Conservation (phyloP, 345 rosid species). For the rapeseed (Brassica napus) region DNA sequence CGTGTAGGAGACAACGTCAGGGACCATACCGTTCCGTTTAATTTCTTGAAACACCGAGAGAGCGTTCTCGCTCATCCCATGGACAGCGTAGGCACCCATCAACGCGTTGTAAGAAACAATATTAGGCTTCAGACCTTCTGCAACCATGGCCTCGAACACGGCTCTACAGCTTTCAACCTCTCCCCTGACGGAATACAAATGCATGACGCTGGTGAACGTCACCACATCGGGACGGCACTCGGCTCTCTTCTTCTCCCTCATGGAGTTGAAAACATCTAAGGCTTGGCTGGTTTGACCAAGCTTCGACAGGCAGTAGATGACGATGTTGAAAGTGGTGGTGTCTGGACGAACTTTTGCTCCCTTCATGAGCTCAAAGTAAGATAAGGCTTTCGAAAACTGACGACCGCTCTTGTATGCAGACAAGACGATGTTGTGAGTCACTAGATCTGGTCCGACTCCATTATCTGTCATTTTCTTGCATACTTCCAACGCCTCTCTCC, state of each 20-base stretch:
- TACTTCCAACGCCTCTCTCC: conserved; percentile 89
- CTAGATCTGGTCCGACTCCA: conserved; percentile 96
- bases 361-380: conserved; percentile 88
- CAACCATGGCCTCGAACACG: conserved; percentile 70
- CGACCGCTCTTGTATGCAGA: conserved; percentile 83
- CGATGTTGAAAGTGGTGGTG: conserved; percentile 79
- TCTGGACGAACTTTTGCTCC: conserved; percentile 82
- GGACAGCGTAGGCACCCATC: conserved; percentile 81
- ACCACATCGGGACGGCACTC: conserved; percentile 76
- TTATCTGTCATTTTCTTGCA: conserved; percentile 93
- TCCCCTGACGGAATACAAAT: conserved; percentile 71
- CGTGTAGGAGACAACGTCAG: conserved; percentile 85
- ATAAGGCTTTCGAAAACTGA: conserved; percentile 76
- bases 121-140: conserved; percentile 85
- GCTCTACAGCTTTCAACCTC: conserved; percentile 77
- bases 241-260: conserved; percentile 72
- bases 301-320: conserved; percentile 77
- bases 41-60: conserved; percentile 68
- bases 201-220: conserved; percentile 76
- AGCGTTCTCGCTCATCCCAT: conserved; percentile 82
- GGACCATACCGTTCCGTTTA: conserved; percentile 57
- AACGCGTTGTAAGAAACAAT: conserved; percentile 75
- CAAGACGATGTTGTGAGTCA: conserved; percentile 85
- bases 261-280: conserved; percentile 69
- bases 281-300: conserved; percentile 74